Percentiles rank a stretch among this genome's conserved stretches.
Conservation (phyloP, 106 monocot species). For the Dendrobium chrysotoxum region DNA sequence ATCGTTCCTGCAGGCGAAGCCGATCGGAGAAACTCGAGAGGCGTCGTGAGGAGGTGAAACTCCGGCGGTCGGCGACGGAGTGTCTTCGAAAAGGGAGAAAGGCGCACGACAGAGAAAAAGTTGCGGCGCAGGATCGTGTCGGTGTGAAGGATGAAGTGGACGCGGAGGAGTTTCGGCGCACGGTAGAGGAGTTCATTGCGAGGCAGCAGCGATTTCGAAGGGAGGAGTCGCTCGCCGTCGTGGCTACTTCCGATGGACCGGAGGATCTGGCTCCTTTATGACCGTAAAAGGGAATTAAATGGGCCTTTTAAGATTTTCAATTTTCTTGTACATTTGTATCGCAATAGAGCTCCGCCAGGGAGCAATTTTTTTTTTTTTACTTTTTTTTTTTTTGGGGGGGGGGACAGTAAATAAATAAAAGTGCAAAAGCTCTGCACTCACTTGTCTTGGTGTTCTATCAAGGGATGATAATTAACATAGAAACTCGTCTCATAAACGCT, state of each 20-base stretch:
- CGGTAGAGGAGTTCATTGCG: slow-evolving; percentile 7
- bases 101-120: no score
- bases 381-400: no score
- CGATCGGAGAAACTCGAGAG: slow-evolving; percentile 6
- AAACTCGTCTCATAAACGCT: no score
- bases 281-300: not conserved
- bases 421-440: no score
- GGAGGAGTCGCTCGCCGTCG: slow-evolving; percentile 1
- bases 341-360: not conserved
- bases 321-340: not conserved
- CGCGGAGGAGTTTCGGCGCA: slow-evolving; percentile 7
- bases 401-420: not conserved
- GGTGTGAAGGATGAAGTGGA: not conserved
- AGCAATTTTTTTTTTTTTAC: no score
- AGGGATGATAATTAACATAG: no score
- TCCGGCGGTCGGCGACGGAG: not conserved
- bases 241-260: not conserved
- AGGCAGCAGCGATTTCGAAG: slow-evolving; percentile 8
- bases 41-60: not conserved
- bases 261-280: not conserved
- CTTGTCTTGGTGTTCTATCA: no score
- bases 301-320: not conserved
- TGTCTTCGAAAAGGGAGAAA: not conserved
- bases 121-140: not conserved
- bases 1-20: not conserved